phyloP scores from a whole-genome alignment of 257 asterid genomes.

The Solanum verrucosum region DNA sequence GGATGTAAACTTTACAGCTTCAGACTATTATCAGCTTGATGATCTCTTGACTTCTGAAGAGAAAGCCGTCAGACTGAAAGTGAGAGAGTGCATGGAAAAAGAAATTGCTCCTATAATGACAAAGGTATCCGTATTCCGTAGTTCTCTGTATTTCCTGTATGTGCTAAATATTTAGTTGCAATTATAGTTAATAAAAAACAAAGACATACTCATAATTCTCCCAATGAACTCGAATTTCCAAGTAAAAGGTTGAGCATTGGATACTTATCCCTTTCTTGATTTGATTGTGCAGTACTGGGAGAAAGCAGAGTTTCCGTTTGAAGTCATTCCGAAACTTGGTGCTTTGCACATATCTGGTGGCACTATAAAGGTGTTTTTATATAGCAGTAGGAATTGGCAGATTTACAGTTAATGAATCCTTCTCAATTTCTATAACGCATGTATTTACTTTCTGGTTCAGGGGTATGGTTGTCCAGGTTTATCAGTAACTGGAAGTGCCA shows the following conservation, averaged over 20 bases:
- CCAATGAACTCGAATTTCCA: neutral
- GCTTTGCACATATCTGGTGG: slow-evolving; percentile 77
- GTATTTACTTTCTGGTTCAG: slow-evolving; percentile 19
- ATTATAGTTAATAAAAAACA: neutral
- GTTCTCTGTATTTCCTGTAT: neutral
- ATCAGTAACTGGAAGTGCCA: slow-evolving; percentile 75
- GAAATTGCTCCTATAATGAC: slow-evolving; percentile 95
- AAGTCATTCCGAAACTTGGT: slow-evolving; percentile 82
- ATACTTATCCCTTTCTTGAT: neutral
- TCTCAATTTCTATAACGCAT: neutral
- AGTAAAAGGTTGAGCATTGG: neutral
- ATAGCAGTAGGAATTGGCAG: neutral
- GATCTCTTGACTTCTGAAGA: slow-evolving; percentile 73
- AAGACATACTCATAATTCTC: neutral
- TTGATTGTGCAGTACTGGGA: slow-evolving; percentile 77
- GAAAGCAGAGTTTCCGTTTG: slow-evolving; percentile 96
- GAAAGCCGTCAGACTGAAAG: slow-evolving; percentile 51
- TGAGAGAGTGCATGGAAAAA: slow-evolving; percentile 83
- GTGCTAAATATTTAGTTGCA: neutral
- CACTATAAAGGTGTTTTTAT: slow-evolving; percentile 56
- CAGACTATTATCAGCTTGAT: slow-evolving; percentile 86
- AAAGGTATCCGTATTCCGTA: slow-evolving; percentile 39
- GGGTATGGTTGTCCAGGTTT: slow-evolving; percentile 93
- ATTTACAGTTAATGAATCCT: neutral
- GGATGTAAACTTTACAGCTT: slow-evolving; percentile 37